Percentiles rank a stretch among this genome's conserved stretches.
These are phyloP conservation scores for Setomelanomma holmii DNA, from an alignment of 2,329 filamentous ascomycete species.

Conservation along the genomic window DNA sequence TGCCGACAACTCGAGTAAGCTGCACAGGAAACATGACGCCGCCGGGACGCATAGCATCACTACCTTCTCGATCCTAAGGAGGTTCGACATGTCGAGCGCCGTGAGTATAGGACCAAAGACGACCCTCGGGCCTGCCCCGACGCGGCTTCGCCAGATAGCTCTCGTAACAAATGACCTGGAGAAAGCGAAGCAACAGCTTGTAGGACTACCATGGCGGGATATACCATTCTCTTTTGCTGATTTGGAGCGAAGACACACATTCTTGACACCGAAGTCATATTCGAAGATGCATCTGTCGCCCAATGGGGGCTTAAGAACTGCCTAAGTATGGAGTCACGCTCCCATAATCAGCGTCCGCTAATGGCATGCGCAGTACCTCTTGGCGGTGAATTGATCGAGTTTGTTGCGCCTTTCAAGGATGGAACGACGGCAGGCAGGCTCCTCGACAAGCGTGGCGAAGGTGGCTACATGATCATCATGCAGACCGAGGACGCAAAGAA, in stretches of 20 bases:
- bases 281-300: conserved; percentile 47
- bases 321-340: conserved; percentile 32
- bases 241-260: conserved; percentile 37
- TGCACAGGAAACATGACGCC: neutral
- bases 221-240: conserved; percentile 3
- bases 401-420: conserved; percentile 48
- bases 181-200: conserved; percentile 30
- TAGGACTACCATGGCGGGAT: conserved; percentile 11
- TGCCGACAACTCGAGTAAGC: conserved; percentile 9
- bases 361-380: conserved; percentile 44
- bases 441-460: conserved; percentile 52
- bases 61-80: neutral
- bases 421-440: conserved; percentile 52
- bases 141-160: conserved; percentile 46
- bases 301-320: conserved; percentile 53
- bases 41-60: neutral
- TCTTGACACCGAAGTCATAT: conserved; percentile 51
- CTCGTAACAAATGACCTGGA: conserved; percentile 41
- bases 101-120: conserved; percentile 12
- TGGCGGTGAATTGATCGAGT: conserved; percentile 54
- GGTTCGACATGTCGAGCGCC: conserved; percentile 13
- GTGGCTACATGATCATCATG: conserved; percentile 60
- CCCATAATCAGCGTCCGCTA: neutral
- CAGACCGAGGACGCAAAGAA: conserved; percentile 51
- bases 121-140: conserved; percentile 25